A percentile compares a stretch with the other conserved stretches of the same genome.
phyloP scores from a whole-genome alignment of 805 yeast species.

The Cyberlindnera xylosilytica region DNA sequence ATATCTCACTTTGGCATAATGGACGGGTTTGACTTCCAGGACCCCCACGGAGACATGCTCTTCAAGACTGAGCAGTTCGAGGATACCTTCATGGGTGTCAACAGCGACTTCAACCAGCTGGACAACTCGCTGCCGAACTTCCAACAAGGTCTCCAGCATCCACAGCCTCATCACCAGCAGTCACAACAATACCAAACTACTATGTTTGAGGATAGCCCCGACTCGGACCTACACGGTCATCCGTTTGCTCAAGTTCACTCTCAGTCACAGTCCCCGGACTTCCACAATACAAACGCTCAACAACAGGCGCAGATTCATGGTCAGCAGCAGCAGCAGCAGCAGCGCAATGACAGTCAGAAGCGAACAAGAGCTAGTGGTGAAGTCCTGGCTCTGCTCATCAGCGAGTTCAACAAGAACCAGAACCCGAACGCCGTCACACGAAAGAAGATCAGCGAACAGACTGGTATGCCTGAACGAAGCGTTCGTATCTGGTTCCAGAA shows the following conservation, averaged over 20 bases:
- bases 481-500: constrained; percentile 95
- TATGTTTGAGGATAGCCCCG: neutral
- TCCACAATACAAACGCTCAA: neutral
- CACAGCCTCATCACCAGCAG: constrained; percentile 6
- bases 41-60: constrained; percentile 12
- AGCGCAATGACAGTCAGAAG: constrained; percentile 32
- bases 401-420: constrained; percentile 68
- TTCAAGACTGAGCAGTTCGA: constrained; percentile 16
- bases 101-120: constrained; percentile 5
- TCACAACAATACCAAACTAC: constrained; percentile 7
- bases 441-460: constrained; percentile 62
- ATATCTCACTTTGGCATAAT: too few species aligned
- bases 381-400: constrained; percentile 62
- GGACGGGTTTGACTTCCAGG: constrained; percentile 18
- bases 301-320: constrained; percentile 2
- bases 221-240: constrained; percentile 1
- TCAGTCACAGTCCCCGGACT: constrained; percentile 10
- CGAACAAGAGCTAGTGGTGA: constrained; percentile 80
- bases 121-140: constrained; percentile 2
- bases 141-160: constrained; percentile 6
- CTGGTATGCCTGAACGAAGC: constrained; percentile 83
- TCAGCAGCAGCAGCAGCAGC: constrained; percentile 6
- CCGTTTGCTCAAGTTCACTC: neutral
- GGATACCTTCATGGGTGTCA: constrained; percentile 13
- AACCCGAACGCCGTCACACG: constrained; percentile 75